Evolutionary conservation across 2,329 filamentous ascomycete genomes (phyloP).

Genomic region (Diaporthe destruens): DNA sequence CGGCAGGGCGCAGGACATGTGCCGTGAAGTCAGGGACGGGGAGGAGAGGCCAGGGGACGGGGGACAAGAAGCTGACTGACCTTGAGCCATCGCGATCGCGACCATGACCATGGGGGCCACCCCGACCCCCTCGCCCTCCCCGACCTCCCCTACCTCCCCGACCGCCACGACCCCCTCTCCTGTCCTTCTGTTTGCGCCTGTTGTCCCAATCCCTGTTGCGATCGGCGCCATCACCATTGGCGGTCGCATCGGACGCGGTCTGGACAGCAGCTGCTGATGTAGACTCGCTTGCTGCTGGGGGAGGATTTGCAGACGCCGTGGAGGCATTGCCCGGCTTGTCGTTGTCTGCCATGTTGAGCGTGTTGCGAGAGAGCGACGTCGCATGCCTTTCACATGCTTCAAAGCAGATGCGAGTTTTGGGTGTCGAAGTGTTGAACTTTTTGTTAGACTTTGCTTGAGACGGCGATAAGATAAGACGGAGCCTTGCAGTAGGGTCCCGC

Average conservation of each 20-base stretch:
- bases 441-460: neutral
- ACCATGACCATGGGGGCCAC: slow-evolving; percentile 20
- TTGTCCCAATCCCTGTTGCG: slow-evolving; percentile 35
- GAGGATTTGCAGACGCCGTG: slow-evolving; percentile 4
- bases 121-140: slow-evolving; percentile 20
- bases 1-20: neutral
- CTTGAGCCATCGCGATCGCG: slow-evolving; percentile 35
- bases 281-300: neutral
- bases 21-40: neutral
- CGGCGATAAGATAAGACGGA: slow-evolving; percentile 1
- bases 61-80: slow-evolving; percentile 15
- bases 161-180: slow-evolving; percentile 18
- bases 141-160: slow-evolving; percentile 14
- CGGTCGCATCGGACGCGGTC: slow-evolving; percentile 6
- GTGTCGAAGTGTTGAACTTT: slow-evolving; percentile 1
- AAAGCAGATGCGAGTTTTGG: neutral
- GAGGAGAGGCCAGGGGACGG: neutral
- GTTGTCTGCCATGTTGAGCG: slow-evolving; percentile 38
- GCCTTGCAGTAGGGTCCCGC: too few species aligned
- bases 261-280: slow-evolving; percentile 2
- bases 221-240: slow-evolving; percentile 12
- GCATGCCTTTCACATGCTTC: slow-evolving; percentile 38
- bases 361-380: slow-evolving; percentile 16
- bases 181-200: slow-evolving; percentile 22
- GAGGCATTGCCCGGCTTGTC: slow-evolving; percentile 24